These are phyloP conservation scores for Tolypocladium paradoxum DNA, from an alignment of 2,329 filamentous ascomycete genomes.

Conservation along the genomic window DNA sequence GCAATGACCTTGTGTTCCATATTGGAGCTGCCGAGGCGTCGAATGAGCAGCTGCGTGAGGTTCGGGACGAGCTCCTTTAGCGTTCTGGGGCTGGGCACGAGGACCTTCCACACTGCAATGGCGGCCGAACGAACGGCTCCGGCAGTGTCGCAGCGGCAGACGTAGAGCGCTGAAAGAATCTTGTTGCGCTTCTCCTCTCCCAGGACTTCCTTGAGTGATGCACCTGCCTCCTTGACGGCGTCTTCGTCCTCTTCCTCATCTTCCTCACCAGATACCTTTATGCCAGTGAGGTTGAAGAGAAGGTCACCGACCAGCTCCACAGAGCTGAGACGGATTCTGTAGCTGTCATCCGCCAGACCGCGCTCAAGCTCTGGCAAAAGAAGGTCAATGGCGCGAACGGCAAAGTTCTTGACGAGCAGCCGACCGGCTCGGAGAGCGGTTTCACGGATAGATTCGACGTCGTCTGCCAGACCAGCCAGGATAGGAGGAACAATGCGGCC, in stretches of 20 bases:
- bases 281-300: conserved; percentile 93
- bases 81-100: conserved; percentile 83
- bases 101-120: conserved; percentile 89
- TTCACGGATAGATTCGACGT: conserved; percentile 91
- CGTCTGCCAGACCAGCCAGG: conserved; percentile 85
- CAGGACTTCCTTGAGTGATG: conserved; percentile 86
- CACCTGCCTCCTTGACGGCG: conserved; percentile 71
- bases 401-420: conserved; percentile 96
- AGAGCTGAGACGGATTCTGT: conserved; percentile 95
- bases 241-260: conserved; percentile 74
- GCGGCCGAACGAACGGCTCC: conserved; percentile 82
- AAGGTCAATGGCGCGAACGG: conserved; percentile 85
- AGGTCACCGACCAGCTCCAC: conserved; percentile 95
- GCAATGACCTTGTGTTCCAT: conserved; percentile 99
- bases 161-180: conserved; percentile 92
- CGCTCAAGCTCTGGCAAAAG: conserved; percentile 90
- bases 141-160: conserved; percentile 94
- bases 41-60: conserved; percentile 88
- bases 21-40: conserved; percentile 85
- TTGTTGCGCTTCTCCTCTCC: conserved; percentile 96
- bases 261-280: conserved; percentile 65
- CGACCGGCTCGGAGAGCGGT: conserved; percentile 91
- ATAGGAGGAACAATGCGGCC: conserved; percentile 94
- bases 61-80: conserved; percentile 94
- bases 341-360: conserved; percentile 92